phyloP scores from a whole-genome alignment of 1,139 yeast species.

The Saccharomyces hybrid region DNA sequence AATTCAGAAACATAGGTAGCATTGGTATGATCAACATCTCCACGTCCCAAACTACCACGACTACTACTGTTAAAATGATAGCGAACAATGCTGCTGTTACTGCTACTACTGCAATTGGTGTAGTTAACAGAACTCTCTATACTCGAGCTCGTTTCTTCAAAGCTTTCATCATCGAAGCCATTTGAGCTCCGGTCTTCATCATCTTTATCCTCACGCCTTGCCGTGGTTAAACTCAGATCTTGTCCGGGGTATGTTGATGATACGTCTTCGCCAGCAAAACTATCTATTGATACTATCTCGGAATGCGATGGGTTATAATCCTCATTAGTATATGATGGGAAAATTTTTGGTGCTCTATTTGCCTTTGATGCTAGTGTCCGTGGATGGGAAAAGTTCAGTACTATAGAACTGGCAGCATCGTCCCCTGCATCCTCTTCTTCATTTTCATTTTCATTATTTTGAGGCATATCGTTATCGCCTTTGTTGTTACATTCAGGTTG shows the following conservation, averaged over 20 bases:
- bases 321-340: conserved; percentile 3
- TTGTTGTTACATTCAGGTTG: conserved; percentile 5
- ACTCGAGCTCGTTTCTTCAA: background rate
- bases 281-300: conserved; percentile 16
- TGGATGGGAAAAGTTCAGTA: conserved; percentile 17
- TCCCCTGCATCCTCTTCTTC: conserved; percentile 8
- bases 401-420: conserved; percentile 18
- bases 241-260: background rate
- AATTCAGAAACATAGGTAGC: conserved; percentile 8
- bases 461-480: background rate
- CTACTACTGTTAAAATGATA: background rate
- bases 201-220: background rate
- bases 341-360: conserved; percentile 1
- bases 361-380: background rate
- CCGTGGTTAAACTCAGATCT: background rate
- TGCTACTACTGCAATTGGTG: background rate
- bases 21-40: conserved; percentile 1
- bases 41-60: background rate
- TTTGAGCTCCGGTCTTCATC: background rate
- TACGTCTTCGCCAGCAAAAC: conserved; percentile 6
- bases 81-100: background rate
- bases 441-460: background rate
- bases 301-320: conserved; percentile 14
- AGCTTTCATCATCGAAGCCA: background rate
- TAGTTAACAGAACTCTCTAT: background rate